Evolutionary conservation across 805 yeast genomes (phyloP), one percentile per base, ranked within the genome.

Genomic region (Spathaspora boniae): DNA sequence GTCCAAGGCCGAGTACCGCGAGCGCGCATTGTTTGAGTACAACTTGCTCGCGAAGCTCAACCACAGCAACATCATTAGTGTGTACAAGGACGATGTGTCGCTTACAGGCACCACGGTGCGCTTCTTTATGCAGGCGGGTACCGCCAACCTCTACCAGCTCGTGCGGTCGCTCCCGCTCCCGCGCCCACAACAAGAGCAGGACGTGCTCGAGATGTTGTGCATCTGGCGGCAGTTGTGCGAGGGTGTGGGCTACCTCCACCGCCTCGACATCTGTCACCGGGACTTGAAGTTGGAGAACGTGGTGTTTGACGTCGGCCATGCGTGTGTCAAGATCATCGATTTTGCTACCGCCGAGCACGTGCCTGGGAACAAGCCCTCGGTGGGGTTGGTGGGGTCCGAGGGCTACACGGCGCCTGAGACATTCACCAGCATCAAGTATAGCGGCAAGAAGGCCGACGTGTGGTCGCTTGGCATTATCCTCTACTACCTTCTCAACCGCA

Each of bases 381-480:
- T 58, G 19, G 80, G 81, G 2, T 44, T 72, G 9, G 76, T 69
- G 2, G 81, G 81, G 0, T 65, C 78, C 0, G 61, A 56, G 11
- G 44, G 48, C 9, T 70, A 62, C 43, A 58, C 59, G 16, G 75
- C 80, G 0, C 80, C 81, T 0, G 81, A 75, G 49, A 60, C 67
- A 12, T 56, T 58, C 22, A 36, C 48, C 6, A 30, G 29, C 9
- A 46, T 73, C 6, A 43, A 43, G 7, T 75, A 75, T 43, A 59
- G 66, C 35, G 72, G 76, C 0, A 52, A 45, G 30, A 49, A 51
- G 16, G 57, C 62, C 8, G 80, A 75, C 42, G 46, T 72, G 8
- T 75, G 81, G 81, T 64, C 77, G 0, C 41, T 72, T 14, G 80
- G 76, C 2, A 57, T 73, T 3, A 51, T 74, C 1, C 45, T 70